Evolutionary conservation across 768 basidiomycete genomes (phyloP).

Genomic region (Amanita fuliginea): DNA sequence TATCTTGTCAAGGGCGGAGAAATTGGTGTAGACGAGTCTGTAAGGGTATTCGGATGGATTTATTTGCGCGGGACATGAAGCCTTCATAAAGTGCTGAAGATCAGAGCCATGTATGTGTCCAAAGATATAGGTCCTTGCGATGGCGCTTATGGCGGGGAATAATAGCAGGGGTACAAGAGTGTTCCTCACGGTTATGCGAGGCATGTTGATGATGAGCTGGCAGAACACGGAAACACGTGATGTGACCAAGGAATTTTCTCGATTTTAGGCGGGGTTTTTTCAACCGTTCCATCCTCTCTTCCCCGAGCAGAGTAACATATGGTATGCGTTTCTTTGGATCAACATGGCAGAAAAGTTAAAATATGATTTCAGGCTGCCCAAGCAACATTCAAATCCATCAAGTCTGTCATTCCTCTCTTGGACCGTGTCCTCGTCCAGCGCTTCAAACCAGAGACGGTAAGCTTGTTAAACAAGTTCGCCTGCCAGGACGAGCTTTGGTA

Average conservation of each 20-base stretch:
- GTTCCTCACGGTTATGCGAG: not conserved
- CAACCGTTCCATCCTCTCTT: not conserved
- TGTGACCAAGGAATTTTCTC: constrained; percentile 2
- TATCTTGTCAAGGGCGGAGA: constrained; percentile 20
- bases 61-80: constrained; percentile 20
- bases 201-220: not conserved
- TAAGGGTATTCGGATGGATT: constrained; percentile 15
- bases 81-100: constrained; percentile 15
- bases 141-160: constrained; percentile 26
- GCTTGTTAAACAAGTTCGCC: constrained; percentile 13
- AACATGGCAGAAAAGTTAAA: not conserved
- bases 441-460: constrained; percentile 91
- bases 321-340: not conserved
- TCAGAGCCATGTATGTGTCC: constrained; percentile 21
- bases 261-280: not conserved
- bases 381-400: constrained; percentile 95
- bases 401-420: constrained; percentile 77
- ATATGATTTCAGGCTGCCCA: constrained; percentile 51
- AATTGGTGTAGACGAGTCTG: constrained; percentile 28
- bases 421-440: constrained; percentile 97
- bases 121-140: constrained; percentile 23
- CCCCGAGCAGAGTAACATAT: not conserved
- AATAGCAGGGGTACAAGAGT: constrained; percentile 21
- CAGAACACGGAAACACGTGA: not conserved
- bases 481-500: not conserved